phyloP scores from a whole-genome alignment of 2,329 filamentous ascomycete genomes.

The Colletotrichum sp. region DNA sequence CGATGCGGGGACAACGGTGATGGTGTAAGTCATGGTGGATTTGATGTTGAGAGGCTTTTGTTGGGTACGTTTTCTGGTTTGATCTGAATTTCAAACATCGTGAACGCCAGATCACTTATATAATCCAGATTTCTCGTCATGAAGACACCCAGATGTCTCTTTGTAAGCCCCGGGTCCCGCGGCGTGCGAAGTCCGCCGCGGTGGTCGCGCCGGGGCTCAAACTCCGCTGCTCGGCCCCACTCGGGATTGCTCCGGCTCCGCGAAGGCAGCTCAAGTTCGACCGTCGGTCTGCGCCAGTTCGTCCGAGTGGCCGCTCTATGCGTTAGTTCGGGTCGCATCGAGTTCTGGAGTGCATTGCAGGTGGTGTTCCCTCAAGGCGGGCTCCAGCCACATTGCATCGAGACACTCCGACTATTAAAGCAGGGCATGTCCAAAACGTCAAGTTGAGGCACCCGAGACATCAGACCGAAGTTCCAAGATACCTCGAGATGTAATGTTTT shows the following conservation, averaged over 20 bases:
- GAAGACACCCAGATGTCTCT: neutral
- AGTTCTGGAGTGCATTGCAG: neutral
- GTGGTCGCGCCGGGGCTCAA: neutral
- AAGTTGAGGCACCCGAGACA: no score
- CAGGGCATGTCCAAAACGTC: no score
- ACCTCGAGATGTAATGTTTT: no score
- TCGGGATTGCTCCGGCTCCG: neutral
- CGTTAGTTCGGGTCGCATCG: accelerated
- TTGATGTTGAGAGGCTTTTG: neutral
- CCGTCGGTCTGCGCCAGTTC: neutral
- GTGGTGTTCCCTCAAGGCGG: accelerated
- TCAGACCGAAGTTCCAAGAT: no score
- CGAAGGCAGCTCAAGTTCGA: neutral
- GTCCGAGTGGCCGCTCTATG: neutral
- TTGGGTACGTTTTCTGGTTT: neutral
- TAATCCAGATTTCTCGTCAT: neutral
- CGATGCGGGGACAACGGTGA: constrained; percentile 36
- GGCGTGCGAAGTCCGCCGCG: neutral
- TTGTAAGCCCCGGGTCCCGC: neutral
- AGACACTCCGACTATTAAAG: neutral
- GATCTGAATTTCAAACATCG: neutral
- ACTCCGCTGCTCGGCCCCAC: neutral
- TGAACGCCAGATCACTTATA: neutral
- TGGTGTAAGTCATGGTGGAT: constrained; percentile 27
- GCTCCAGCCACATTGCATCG: neutral